Evolutionary conservation across 2,329 filamentous ascomycete species (phyloP).

Genomic region (Ceratocystis huliohia): DNA sequence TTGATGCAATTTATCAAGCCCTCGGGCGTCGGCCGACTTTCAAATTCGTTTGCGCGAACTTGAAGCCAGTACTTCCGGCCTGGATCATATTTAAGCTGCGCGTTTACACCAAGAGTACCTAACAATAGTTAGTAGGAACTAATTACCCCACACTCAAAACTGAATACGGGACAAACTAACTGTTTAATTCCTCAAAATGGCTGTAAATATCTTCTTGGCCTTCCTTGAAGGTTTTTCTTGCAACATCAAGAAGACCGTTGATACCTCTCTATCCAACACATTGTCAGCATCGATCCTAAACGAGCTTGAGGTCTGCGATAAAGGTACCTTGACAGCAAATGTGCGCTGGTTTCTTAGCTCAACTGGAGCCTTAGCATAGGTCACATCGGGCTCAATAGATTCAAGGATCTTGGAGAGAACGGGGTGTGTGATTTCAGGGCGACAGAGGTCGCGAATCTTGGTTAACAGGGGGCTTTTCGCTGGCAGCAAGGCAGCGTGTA

Average conservation of each 20-base stretch:
- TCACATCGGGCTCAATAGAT: slow-evolving; percentile 69
- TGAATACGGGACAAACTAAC: slow-evolving; percentile 30
- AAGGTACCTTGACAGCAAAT: slow-evolving; percentile 64
- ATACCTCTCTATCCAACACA: slow-evolving; percentile 49
- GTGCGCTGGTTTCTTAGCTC: slow-evolving; percentile 81
- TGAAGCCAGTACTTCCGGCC: slow-evolving; percentile 69
- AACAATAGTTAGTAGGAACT: neutral
- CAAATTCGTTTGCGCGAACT: slow-evolving; percentile 49
- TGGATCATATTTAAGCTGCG: slow-evolving; percentile 63
- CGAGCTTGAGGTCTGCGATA: neutral
- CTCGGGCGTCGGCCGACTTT: slow-evolving; percentile 46
- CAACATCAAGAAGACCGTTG: slow-evolving; percentile 76
- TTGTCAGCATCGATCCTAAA: neutral
- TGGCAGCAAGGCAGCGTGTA: slow-evolving; percentile 55
- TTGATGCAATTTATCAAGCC: slow-evolving; percentile 65
- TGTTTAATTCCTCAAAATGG: slow-evolving; percentile 53
- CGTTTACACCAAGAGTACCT: slow-evolving; percentile 45
- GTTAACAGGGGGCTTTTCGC: slow-evolving; percentile 51
- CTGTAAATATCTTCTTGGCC: slow-evolving; percentile 64
- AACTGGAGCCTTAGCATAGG: slow-evolving; percentile 63
- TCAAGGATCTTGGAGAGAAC: slow-evolving; percentile 53
- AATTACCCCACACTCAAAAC: neutral
- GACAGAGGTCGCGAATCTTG: slow-evolving; percentile 58
- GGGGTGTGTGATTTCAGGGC: slow-evolving; percentile 45
- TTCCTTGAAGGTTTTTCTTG: slow-evolving; percentile 80